phyloP scores from a whole-genome alignment of 129 eudicot genomes.

The Logfia minima region DNA sequence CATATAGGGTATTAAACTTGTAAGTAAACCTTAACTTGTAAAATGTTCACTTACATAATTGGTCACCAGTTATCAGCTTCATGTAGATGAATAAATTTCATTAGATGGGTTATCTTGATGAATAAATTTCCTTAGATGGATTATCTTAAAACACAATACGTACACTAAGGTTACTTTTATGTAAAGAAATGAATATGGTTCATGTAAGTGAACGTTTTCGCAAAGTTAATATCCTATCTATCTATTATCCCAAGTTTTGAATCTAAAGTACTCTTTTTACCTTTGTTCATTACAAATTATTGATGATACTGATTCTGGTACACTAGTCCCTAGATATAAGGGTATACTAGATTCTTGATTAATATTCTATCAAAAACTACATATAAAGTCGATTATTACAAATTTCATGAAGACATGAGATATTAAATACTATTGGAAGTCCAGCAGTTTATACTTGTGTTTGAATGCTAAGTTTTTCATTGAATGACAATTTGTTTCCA shows the following conservation, averaged over 20 bases:
- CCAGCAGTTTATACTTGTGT: neutral
- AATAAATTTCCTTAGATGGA: too few relatives aligned
- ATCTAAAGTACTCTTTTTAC: neutral
- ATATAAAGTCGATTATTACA: neutral
- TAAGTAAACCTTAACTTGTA: neutral
- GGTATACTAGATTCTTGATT: neutral
- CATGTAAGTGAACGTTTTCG: too few relatives aligned
- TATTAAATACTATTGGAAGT: neutral
- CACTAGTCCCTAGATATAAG: neutral
- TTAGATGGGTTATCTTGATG: too few relatives aligned
- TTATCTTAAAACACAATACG: too few relatives aligned
- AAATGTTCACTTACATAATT: too few relatives aligned
- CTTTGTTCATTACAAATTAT: neutral
- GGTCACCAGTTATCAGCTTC: too few relatives aligned
- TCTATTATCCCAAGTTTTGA: too few relatives aligned
- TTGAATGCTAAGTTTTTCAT: neutral
- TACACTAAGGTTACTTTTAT: neutral
- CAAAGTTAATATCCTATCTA: too few relatives aligned
- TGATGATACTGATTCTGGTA: neutral
- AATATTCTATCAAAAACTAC: neutral
- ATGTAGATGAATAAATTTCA: too few relatives aligned
- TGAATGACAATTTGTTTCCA: constrained; percentile 38
- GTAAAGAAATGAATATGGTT: too few relatives aligned
- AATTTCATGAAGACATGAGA: neutral
- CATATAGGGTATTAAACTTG: neutral